A percentile compares a stretch with the other conserved stretches of the same genome.
Conservation (phyloP, 1,284 basidiomycete genomes). For the Ustilago sp. region DNA sequence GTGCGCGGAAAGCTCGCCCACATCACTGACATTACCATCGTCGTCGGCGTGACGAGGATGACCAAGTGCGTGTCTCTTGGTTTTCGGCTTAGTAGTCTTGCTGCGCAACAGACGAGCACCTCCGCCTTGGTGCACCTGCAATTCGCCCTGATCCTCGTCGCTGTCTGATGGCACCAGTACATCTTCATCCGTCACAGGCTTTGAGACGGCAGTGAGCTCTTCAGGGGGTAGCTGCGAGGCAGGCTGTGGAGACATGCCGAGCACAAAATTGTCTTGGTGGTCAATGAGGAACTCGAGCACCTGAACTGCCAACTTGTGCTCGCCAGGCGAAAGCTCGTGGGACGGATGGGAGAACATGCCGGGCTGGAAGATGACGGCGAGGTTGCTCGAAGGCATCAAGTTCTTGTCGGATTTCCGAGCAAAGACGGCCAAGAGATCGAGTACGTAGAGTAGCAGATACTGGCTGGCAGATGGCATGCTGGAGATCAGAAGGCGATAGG, state of each 20-base stretch:
- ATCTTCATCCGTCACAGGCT: conserved; percentile 37
- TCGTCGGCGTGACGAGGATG: conserved; percentile 21
- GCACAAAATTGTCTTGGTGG: conserved; percentile 67
- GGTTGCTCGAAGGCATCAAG: conserved; percentile 88
- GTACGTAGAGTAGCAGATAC: conserved; percentile 92
- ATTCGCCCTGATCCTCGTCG: conserved; percentile 66
- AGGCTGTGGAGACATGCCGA: conserved; percentile 62
- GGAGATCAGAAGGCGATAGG: conserved; percentile 85
- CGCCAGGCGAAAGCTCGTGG: conserved; percentile 73
- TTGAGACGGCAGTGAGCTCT: conserved; percentile 62
- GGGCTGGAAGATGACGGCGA: conserved; percentile 69
- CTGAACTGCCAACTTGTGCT: conserved; percentile 86
- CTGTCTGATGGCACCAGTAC: conserved; percentile 64
- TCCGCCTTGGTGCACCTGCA: conserved; percentile 66
- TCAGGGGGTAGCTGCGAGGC: conserved; percentile 52
- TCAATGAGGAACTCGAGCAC: conserved; percentile 95
- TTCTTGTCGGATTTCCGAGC: conserved; percentile 90
- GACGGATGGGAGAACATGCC: conserved; percentile 81
- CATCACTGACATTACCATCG: conserved; percentile 24
- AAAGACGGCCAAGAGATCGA: conserved; percentile 95
- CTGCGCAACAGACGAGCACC: conserved; percentile 58
- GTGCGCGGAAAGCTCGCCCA: conserved; percentile 29
- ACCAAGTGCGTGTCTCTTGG: conserved; percentile 24
- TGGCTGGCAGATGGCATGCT: conserved; percentile 88
- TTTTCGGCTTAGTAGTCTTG: conserved; percentile 48